Percentiles rank a stretch among this genome's conserved stretches.
Conservation (phyloP, 2,329 filamentous ascomycete species). For the Paracoccidioides brasiliensis region DNA sequence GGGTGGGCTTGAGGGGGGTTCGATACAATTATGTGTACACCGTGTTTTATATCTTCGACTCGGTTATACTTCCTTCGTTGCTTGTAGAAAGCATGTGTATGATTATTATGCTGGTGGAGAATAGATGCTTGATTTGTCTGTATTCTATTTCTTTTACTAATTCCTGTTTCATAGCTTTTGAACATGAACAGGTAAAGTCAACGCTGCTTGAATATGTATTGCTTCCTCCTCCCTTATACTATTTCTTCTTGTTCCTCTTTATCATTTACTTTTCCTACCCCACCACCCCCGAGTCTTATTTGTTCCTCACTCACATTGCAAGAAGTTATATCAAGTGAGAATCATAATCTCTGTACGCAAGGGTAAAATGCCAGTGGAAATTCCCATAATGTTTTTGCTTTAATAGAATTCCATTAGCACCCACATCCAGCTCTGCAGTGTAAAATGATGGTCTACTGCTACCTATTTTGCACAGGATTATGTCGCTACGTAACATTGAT, state of each 20-base stretch:
- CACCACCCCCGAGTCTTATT: too few relatives aligned
- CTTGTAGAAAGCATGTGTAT: too few relatives aligned
- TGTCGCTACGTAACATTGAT: neutral
- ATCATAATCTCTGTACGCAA: neutral
- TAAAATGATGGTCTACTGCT: neutral
- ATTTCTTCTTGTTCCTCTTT: too few relatives aligned
- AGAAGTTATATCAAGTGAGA: too few relatives aligned
- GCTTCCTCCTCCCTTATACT: too few relatives aligned
- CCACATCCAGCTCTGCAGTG: neutral
- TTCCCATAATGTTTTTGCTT: too few relatives aligned
- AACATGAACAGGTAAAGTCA: neutral
- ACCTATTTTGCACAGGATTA: slow-evolving; percentile 6
- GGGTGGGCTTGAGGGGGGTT: neutral
- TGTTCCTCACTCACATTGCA: too few relatives aligned
- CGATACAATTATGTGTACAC: neutral
- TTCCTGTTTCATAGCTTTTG: neutral
- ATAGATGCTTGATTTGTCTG: neutral
- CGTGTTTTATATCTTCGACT: neutral
- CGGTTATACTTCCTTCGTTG: too few relatives aligned
- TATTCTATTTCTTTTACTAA: neutral
- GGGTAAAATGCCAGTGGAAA: neutral
- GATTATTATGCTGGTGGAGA: neutral
- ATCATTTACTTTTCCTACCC: too few relatives aligned
- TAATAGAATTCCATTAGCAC: too few relatives aligned
- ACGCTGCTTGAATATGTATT: too few relatives aligned